Evolutionary conservation across 129 eudicot species (phyloP).

Genomic region (Flaveria trinervia): DNA sequence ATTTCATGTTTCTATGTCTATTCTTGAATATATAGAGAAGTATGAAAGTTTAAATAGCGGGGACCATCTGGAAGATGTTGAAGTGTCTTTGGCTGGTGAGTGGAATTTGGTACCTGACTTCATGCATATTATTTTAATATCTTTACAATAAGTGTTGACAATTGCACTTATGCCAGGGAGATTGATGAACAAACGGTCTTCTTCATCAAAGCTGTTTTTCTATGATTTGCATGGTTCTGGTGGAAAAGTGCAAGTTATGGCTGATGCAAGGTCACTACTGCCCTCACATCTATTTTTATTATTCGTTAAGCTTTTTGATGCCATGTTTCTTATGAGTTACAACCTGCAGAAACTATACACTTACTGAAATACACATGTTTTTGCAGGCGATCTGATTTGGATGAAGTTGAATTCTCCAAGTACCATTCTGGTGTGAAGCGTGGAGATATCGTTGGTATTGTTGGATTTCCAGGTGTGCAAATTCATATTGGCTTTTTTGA

Average conservation of each 20-base stretch:
- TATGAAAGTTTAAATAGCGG: conserved; percentile 60
- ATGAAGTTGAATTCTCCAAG: conserved; percentile 72
- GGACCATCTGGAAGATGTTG: conserved; percentile 68
- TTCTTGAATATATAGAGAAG: conserved; percentile 59
- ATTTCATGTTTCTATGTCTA: conserved; percentile 50
- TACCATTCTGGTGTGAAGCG: conserved; percentile 82
- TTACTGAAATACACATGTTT: not conserved
- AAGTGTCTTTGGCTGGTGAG: conserved; percentile 76
- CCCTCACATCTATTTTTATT: not conserved
- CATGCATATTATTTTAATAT: not conserved
- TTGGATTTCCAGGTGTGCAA: conserved; percentile 83
- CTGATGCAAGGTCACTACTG: conserved; percentile 78
- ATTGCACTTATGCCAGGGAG: conserved; percentile 50
- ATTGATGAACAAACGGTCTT: conserved; percentile 78
- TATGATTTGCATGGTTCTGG: conserved; percentile 87
- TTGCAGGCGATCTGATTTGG: conserved; percentile 69
- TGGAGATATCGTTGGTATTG: conserved; percentile 88
- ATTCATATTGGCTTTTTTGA: not conserved
- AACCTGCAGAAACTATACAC: conserved; percentile 12
- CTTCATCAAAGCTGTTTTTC: conserved; percentile 79
- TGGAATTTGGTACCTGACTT: not conserved
- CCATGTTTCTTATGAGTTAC: conserved; percentile 3
- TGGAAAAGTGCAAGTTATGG: conserved; percentile 92
- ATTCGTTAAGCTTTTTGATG: not conserved
- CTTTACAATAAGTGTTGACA: conserved; percentile 1